Evolutionary conservation across 1,139 yeast species (phyloP).

Genomic region (Candida neerlandica): DNA sequence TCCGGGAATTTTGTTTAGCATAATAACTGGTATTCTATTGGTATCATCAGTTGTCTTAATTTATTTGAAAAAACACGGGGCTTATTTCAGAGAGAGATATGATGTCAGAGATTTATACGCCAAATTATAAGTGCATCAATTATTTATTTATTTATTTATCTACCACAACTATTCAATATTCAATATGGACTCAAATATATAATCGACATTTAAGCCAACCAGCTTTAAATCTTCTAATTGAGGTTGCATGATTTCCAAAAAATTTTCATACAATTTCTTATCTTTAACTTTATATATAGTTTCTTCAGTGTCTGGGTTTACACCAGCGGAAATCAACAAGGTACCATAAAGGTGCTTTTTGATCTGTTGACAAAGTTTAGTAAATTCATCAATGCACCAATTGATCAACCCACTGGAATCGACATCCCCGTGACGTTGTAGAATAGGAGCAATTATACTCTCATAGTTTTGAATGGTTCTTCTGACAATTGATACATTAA

Average conservation of each 20-base stretch:
- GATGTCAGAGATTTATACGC: slow-evolving; percentile 64
- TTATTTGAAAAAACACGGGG: slow-evolving; percentile 59
- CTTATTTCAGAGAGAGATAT: slow-evolving; percentile 63
- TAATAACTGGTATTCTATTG: slow-evolving; percentile 60
- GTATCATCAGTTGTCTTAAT: slow-evolving; percentile 47
- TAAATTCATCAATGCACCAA: slow-evolving; percentile 75
- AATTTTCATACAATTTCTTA: slow-evolving; percentile 35
- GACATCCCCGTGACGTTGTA: slow-evolving; percentile 31
- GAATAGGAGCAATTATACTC: slow-evolving; percentile 35
- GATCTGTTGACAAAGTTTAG: slow-evolving; percentile 58
- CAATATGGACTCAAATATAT: slow-evolving; percentile 46
- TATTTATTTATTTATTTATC: slow-evolving; percentile 1
- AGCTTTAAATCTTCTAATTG: slow-evolving; percentile 65
- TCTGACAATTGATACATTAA: slow-evolving; percentile 42
- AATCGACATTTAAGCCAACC: slow-evolving; percentile 76
- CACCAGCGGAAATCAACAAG: slow-evolving; percentile 33
- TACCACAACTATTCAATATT: slow-evolving; percentile 6
- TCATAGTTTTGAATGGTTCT: slow-evolving; percentile 39
- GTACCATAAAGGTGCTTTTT: slow-evolving; percentile 73
- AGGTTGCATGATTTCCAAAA: slow-evolving; percentile 53
- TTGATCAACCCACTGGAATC: slow-evolving; percentile 49
- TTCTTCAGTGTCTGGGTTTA: slow-evolving; percentile 28
- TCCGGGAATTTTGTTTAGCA: slow-evolving; percentile 68
- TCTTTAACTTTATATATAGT: slow-evolving; percentile 35
- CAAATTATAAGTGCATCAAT: slow-evolving; percentile 23